phyloP scores from a whole-genome alignment of 73 alveolate genomes.

The Tetrahymena malaccensis region DNA sequence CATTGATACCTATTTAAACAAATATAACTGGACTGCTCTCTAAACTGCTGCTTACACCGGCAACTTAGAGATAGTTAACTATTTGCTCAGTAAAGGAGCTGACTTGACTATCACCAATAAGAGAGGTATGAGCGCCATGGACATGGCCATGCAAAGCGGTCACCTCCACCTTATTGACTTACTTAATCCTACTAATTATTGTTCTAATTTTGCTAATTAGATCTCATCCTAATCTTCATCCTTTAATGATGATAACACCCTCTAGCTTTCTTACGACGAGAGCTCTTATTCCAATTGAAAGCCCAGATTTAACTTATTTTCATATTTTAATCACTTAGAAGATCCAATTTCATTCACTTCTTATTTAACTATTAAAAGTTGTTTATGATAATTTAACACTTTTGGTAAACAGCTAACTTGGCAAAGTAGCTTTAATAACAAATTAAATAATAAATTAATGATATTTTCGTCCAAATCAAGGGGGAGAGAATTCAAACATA shows the following conservation, averaged over 20 bases:
- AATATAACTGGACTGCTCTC: neutral
- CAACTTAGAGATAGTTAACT: neutral
- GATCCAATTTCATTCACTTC: neutral
- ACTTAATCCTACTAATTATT: neutral
- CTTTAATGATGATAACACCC: neutral
- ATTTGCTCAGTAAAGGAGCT: neutral
- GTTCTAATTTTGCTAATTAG: neutral
- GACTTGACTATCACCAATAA: neutral
- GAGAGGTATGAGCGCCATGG: neutral
- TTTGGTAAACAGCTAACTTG: neutral
- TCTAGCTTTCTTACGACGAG: neutral
- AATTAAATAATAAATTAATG: neutral
- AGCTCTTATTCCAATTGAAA: neutral
- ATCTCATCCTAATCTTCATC: neutral
- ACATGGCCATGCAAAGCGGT: neutral
- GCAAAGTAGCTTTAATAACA: neutral
- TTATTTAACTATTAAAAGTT: neutral
- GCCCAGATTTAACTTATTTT: neutral
- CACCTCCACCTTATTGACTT: neutral
- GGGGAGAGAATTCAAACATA: neutral
- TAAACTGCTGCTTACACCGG: neutral
- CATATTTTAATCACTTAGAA: neutral
- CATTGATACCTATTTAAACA: neutral
- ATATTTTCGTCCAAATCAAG: neutral
- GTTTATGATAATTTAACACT: neutral